phyloP scores from a whole-genome alignment of 2,329 filamentous ascomycete species.

The Rhinocladiella mackenziei region DNA sequence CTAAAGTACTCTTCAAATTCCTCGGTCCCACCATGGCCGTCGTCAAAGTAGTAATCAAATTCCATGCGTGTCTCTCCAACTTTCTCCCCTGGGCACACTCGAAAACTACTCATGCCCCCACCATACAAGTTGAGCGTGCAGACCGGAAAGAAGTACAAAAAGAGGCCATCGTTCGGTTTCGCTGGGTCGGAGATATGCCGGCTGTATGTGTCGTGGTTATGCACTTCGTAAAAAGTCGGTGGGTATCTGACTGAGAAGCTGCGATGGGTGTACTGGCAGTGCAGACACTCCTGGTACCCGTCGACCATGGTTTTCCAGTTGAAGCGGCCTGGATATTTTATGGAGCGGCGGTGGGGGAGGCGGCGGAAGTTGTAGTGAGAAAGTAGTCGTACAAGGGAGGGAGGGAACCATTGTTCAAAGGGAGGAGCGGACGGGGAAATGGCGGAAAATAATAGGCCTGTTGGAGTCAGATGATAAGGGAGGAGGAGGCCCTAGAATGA shows the following conservation, averaged over 20 bases:
- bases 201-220: constrained; percentile 54
- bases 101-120: constrained; percentile 56
- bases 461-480: constrained; percentile 45
- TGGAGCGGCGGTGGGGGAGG: constrained; percentile 49
- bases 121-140: constrained; percentile 57
- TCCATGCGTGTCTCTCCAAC: constrained; percentile 53
- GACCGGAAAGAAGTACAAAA: constrained; percentile 57
- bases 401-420: constrained; percentile 54
- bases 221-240: constrained; percentile 53
- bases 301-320: constrained; percentile 61
- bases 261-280: constrained; percentile 57
- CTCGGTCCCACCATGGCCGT: constrained; percentile 39
- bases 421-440: constrained; percentile 46
- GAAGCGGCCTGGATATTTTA: constrained; percentile 55
- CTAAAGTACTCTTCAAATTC: constrained; percentile 55
- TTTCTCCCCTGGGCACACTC: constrained; percentile 50
- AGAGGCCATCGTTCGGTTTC: constrained; percentile 52
- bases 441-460: constrained; percentile 52
- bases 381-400: constrained; percentile 46
- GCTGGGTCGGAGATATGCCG: constrained; percentile 54
- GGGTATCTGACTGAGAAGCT: constrained; percentile 54
- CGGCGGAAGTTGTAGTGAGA: constrained; percentile 52
- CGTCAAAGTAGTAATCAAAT: constrained; percentile 56
- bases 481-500: constrained; percentile 34
- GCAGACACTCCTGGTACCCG: constrained; percentile 57